Conservation (phyloP, 768 basidiomycete genomes). For the Termitomyces sp. region DNA sequence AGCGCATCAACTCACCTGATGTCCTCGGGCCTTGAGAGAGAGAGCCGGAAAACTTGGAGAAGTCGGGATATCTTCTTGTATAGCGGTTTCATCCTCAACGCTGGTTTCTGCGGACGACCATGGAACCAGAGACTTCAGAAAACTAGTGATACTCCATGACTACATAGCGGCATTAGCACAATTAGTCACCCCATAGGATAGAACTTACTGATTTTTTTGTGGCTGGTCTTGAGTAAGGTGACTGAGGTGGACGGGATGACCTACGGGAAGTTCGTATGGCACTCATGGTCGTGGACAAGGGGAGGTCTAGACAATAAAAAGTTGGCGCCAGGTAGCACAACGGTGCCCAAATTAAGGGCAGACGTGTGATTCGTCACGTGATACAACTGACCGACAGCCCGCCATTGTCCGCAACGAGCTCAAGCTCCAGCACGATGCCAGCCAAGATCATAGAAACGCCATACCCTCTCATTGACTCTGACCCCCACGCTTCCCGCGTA, state of each 20-base stretch:
- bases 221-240: conserved; percentile 51
- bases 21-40: conserved; percentile 24
- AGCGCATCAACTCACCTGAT: conserved; percentile 19
- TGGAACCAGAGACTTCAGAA: conserved; percentile 53
- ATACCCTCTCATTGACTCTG: conserved; percentile 90
- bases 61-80: conserved; percentile 17
- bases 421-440: conserved; percentile 36
- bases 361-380: conserved; percentile 30
- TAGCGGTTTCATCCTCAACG: conserved; percentile 18
- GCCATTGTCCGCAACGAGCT: conserved; percentile 29
- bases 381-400: conserved; percentile 8
- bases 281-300: conserved; percentile 43
- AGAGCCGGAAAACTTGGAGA: conserved; percentile 15
- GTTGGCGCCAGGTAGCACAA: conserved; percentile 17
- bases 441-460: conserved; percentile 53
- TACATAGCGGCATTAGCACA: conserved; percentile 16
- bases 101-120: conserved; percentile 22
- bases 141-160: conserved; percentile 50
- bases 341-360: conserved; percentile 31
- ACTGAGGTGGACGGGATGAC: conserved; percentile 35
- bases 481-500: conserved; percentile 87
- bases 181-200: conserved; percentile 1
- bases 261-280: conserved; percentile 45
- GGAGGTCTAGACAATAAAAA: conserved; percentile 7
- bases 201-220: conserved; percentile 47